A percentile compares a stretch with the other conserved stretches of the same genome.
Conservation (phyloP, 1,284 basidiomycete species). For the Mrakiaceae sp. region DNA sequence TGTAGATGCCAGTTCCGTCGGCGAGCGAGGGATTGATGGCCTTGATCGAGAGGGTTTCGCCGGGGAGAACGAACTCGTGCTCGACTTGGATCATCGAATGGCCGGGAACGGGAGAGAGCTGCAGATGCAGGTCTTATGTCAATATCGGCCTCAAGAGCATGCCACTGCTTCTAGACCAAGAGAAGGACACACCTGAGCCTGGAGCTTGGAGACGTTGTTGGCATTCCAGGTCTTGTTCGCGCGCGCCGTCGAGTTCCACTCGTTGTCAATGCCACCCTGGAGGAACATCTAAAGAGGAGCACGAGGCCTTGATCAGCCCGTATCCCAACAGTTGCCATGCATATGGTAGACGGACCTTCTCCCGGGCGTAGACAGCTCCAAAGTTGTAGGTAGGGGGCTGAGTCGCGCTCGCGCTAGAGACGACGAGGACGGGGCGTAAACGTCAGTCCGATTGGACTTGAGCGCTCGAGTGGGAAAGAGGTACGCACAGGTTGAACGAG, state of each 20-base stretch:
- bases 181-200: slow-evolving; percentile 66
- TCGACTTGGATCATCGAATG: slow-evolving; percentile 88
- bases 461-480: slow-evolving; percentile 35
- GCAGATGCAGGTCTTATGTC: not conserved
- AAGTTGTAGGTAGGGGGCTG: slow-evolving; percentile 80
- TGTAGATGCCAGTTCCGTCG: slow-evolving; percentile 87
- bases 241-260: slow-evolving; percentile 78
- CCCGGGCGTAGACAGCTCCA: slow-evolving; percentile 82
- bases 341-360: slow-evolving; percentile 46
- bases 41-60: slow-evolving; percentile 81
- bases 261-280: slow-evolving; percentile 88
- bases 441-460: slow-evolving; percentile 21
- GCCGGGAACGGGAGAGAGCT: slow-evolving; percentile 41
- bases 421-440: slow-evolving; percentile 19
- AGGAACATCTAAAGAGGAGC: slow-evolving; percentile 56
- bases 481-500: slow-evolving; percentile 66
- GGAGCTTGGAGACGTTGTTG: slow-evolving; percentile 71
- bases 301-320: not conserved
- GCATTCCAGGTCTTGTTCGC: slow-evolving; percentile 82
- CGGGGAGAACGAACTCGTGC: slow-evolving; percentile 84
- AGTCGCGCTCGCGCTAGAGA: slow-evolving; percentile 38
- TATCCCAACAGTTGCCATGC: not conserved
- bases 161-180: not conserved
- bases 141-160: not conserved
- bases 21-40: slow-evolving; percentile 83